phyloP scores from a whole-genome alignment of 495 filamentous ascomycete species.

The Emericellopsis terricola region DNA sequence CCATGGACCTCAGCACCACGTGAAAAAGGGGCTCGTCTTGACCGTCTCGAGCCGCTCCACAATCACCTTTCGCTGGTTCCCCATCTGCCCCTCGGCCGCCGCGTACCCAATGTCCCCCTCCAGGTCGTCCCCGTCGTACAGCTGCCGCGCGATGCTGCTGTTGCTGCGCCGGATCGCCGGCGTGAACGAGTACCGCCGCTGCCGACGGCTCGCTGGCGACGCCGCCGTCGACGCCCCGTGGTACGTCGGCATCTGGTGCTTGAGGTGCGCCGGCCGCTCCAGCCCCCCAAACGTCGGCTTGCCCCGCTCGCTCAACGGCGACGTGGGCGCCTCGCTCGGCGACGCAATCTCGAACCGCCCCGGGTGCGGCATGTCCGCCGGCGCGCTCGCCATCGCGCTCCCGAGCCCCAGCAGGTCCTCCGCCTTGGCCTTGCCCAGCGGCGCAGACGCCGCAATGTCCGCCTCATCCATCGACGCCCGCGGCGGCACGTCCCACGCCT shows the following conservation, averaged over 20 bases:
- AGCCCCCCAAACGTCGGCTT: not conserved
- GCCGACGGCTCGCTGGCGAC: constrained; percentile 15
- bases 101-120: constrained; percentile 92
- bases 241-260: constrained; percentile 7
- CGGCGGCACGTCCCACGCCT: constrained; percentile 24
- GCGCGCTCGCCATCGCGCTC: constrained; percentile 24
- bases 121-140: constrained; percentile 51
- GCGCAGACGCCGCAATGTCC: constrained; percentile 58
- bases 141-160: constrained; percentile 23
- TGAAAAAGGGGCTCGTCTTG: constrained; percentile 92
- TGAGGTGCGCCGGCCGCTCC: not conserved
- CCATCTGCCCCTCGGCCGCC: constrained; percentile 83
- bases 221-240: constrained; percentile 25
- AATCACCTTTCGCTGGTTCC: constrained; percentile 78
- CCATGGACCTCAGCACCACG: constrained; percentile 85
- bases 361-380: constrained; percentile 53
- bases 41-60: constrained; percentile 90
- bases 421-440: constrained; percentile 3
- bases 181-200: constrained; percentile 24
- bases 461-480: constrained; percentile 47
- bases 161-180: constrained; percentile 15
- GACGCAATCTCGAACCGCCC: constrained; percentile 71
- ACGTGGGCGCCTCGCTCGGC: constrained; percentile 10
- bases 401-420: constrained; percentile 50
- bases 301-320: not conserved